Percentiles rank a stretch among this genome's conserved stretches.
These are phyloP conservation scores for Magnaporthales sp. DNA, from an alignment of 2,329 filamentous ascomycete genomes.

Conservation along the genomic window DNA sequence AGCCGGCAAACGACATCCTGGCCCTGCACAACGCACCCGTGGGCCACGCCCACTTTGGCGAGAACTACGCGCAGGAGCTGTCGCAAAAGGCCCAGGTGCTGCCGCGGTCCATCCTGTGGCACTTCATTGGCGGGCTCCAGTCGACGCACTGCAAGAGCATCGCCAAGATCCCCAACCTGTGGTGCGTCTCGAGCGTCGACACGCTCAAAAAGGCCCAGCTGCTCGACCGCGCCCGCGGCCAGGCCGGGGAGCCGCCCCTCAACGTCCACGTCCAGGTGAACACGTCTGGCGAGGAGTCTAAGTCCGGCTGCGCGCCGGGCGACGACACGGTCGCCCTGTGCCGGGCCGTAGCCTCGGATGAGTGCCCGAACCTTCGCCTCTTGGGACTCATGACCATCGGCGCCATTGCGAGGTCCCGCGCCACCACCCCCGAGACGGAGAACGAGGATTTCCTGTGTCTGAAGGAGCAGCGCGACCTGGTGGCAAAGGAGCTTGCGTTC, in stretches of 20 bases:
- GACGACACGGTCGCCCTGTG: conserved; percentile 56
- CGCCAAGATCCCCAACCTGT: conserved; percentile 80
- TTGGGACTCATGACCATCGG: conserved; percentile 95
- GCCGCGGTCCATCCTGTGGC: conserved; percentile 74
- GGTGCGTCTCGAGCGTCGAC: conserved; percentile 87
- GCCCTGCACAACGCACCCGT: conserved; percentile 60
- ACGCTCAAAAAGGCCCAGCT: conserved; percentile 76
- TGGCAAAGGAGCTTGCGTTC: conserved; percentile 53
- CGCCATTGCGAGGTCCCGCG: conserved; percentile 77
- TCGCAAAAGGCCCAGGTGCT: conserved; percentile 75
- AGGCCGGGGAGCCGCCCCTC: conserved; percentile 33
- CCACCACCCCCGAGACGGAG: conserved; percentile 63
- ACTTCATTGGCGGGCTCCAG: conserved; percentile 93
- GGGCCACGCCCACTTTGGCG: conserved; percentile 74
- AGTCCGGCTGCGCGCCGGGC: conserved; percentile 71
- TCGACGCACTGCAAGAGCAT: conserved; percentile 81
- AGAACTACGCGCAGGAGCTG: conserved; percentile 93
- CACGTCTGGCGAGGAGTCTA: conserved; percentile 79
- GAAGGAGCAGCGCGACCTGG: conserved; percentile 59
- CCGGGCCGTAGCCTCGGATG: conserved; percentile 53
- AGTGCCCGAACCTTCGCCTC: conserved; percentile 64
- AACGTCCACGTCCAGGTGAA: conserved; percentile 89
- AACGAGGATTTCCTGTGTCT: conserved; percentile 83
- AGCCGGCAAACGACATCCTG: conserved; percentile 84
- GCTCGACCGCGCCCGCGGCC: conserved; percentile 65